Percentiles rank a stretch among this genome's conserved stretches.
These are phyloP conservation scores for Xylaria multiplex DNA, from an alignment of 2,329 filamentous ascomycete species.

Conservation along the genomic window DNA sequence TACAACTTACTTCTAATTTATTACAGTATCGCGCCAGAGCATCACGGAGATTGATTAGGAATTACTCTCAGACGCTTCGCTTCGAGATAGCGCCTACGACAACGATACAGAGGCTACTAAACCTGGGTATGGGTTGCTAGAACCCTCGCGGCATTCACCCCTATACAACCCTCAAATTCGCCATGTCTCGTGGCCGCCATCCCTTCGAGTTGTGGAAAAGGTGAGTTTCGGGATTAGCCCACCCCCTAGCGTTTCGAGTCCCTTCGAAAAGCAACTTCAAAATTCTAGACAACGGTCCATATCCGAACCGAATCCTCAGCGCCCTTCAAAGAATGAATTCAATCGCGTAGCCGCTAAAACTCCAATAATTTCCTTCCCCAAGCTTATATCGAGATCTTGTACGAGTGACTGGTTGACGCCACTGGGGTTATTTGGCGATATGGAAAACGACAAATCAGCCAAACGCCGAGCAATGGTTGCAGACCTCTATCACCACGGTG, in stretches of 20 bases:
- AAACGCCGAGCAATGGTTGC: constrained; percentile 26
- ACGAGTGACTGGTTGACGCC: constrained; percentile 47
- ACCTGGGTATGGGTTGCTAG: constrained; percentile 12
- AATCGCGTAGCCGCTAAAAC: constrained; percentile 13
- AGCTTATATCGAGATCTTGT: constrained; percentile 41
- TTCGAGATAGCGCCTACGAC: constrained; percentile 8
- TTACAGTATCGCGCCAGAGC: constrained; percentile 47
- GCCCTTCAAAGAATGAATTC: constrained; percentile 16
- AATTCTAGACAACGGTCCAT: constrained; percentile 27
- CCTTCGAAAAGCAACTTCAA: background rate
- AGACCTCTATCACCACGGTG: constrained; percentile 40
- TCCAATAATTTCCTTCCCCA: constrained; percentile 43
- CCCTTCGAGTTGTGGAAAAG: constrained; percentile 20
- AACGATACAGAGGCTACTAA: background rate
- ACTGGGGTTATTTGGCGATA: constrained; percentile 32
- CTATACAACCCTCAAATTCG: constrained; percentile 21
- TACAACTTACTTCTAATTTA: background rate
- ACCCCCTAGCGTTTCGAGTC: background rate
- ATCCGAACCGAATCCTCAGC: constrained; percentile 39
- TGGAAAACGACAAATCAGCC: constrained; percentile 22
- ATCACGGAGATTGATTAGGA: constrained; percentile 49
- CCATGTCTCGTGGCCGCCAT: constrained; percentile 33
- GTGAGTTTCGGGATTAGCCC: constrained; percentile 12
- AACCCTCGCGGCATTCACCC: constrained; percentile 24
- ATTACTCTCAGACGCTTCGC: constrained; percentile 29